These are phyloP conservation scores for Boletellus deceptivus DNA, from an alignment of 1,284 basidiomycete species.

Conservation along the genomic window DNA sequence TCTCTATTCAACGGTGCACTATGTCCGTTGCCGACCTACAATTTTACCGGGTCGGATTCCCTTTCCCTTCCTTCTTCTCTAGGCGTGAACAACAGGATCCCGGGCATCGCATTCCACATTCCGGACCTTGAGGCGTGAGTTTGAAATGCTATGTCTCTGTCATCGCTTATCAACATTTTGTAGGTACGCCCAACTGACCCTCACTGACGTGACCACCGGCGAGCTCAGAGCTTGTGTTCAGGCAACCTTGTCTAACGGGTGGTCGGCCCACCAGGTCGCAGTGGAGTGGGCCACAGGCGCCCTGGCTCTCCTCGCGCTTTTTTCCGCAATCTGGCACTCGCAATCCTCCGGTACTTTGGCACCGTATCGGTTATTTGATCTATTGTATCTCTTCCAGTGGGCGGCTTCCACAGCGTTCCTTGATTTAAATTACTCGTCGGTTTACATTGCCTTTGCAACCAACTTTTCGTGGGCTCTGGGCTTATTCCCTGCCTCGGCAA, in stretches of 20 bases:
- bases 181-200: constrained; percentile 72
- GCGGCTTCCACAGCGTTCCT: constrained; percentile 78
- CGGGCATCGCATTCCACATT: constrained; percentile 80
- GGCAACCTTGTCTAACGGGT: constrained; percentile 88
- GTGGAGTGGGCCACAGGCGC: constrained; percentile 80
- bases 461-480: constrained; percentile 92
- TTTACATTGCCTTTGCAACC: constrained; percentile 75
- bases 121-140: constrained; percentile 83
- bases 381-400: constrained; percentile 80
- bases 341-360: constrained; percentile 46
- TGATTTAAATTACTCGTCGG: constrained; percentile 82
- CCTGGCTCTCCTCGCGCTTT: constrained; percentile 65
- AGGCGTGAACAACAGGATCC: constrained; percentile 57
- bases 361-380: constrained; percentile 72
- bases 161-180: constrained; percentile 7
- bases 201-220: constrained; percentile 67
- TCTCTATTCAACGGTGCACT: constrained; percentile 71
- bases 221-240: constrained; percentile 86
- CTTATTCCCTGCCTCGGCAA: constrained; percentile 61
- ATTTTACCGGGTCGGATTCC: constrained; percentile 80
- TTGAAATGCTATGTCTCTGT: not conserved
- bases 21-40: constrained; percentile 84
- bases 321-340: constrained; percentile 70
- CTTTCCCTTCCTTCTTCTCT: constrained; percentile 67
- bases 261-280: constrained; percentile 71